Percentiles rank a stretch among this genome's conserved stretches.
These are phyloP conservation scores for Drechslera avenae DNA, from an alignment of 2,329 filamentous ascomycete species.

Conservation along the genomic window DNA sequence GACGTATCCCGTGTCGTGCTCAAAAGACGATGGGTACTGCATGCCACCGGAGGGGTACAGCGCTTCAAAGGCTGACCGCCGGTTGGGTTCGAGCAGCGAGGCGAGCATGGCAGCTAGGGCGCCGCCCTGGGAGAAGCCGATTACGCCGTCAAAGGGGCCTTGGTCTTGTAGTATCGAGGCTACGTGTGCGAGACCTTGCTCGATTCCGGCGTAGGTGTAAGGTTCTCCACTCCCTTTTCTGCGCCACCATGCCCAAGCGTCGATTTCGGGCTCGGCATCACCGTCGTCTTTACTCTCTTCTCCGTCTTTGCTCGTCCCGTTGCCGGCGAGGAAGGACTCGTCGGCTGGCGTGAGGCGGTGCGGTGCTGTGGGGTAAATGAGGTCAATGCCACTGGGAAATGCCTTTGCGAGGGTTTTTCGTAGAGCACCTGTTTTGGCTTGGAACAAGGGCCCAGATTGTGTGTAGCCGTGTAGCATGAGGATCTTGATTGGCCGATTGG, in stretches of 20 bases:
- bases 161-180: constrained; percentile 50
- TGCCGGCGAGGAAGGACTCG: constrained; percentile 57
- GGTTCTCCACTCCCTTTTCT: constrained; percentile 61
- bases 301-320: constrained; percentile 16
- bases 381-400: constrained; percentile 61
- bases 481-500: constrained; percentile 50
- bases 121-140: constrained; percentile 46
- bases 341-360: constrained; percentile 52
- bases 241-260: constrained; percentile 85
- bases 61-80: constrained; percentile 56
- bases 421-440: constrained; percentile 83
- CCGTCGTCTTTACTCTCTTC: constrained; percentile 45
- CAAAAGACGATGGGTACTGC: constrained; percentile 56
- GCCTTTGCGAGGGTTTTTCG: constrained; percentile 79
- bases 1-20: constrained; percentile 22
- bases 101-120: constrained; percentile 75
- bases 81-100: constrained; percentile 67
- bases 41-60: constrained; percentile 52
- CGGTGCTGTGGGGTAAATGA: constrained; percentile 56
- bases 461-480: constrained; percentile 74
- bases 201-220: constrained; percentile 68
- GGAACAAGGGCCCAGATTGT: constrained; percentile 85
- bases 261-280: constrained; percentile 59
- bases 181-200: constrained; percentile 68
- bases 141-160: constrained; percentile 46